Conservation (phyloP, 2,329 filamentous ascomycete genomes). For the Pseudocercospora ulei region DNA sequence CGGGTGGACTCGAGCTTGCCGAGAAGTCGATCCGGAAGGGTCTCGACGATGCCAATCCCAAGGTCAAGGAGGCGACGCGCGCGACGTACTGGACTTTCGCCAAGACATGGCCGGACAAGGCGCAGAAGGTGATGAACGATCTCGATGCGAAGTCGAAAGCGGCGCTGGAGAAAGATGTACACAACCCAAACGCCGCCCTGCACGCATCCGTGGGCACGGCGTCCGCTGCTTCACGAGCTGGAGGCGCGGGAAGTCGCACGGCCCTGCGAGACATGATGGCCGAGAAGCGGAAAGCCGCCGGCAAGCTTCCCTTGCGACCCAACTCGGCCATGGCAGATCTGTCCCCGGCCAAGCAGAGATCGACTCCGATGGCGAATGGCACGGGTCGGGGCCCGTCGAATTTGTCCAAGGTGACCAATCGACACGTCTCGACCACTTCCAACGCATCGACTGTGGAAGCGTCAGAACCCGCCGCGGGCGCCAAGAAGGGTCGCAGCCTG, state of each 20-base stretch:
- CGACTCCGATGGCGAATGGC: conserved; percentile 22
- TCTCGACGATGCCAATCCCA: conserved; percentile 78
- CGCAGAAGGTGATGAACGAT: conserved; percentile 65
- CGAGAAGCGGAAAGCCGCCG: conserved; percentile 50
- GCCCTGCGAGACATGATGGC: conserved; percentile 78
- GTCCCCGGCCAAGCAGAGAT: conserved; percentile 39
- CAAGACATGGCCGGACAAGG: conserved; percentile 64
- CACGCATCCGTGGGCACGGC: conserved; percentile 42
- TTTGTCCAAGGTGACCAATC: conserved; percentile 26
- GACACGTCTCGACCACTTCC: conserved; percentile 30
- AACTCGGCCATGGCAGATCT: conserved; percentile 50
- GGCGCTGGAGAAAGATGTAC: conserved; percentile 69
- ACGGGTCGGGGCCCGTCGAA: conserved; percentile 28
- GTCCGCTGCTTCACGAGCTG: conserved; percentile 25
- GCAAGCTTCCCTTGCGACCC: conserved; percentile 45
- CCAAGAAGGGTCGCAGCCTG: conserved; percentile 38
- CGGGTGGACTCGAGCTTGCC: conserved; percentile 68
- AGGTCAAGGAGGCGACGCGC: conserved; percentile 76
- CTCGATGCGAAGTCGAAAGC: conserved; percentile 71
- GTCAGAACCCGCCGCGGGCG: conserved; percentile 27
- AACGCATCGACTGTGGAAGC: conserved; percentile 23
- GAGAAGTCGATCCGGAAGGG: conserved; percentile 86
- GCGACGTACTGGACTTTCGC: conserved; percentile 79
- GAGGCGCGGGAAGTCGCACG: conserved; percentile 43
- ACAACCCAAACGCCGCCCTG: conserved; percentile 57